These are phyloP conservation scores for Phialocephala subalpina DNA, from an alignment of 2,329 filamentous ascomycete genomes.

Conservation along the genomic window DNA sequence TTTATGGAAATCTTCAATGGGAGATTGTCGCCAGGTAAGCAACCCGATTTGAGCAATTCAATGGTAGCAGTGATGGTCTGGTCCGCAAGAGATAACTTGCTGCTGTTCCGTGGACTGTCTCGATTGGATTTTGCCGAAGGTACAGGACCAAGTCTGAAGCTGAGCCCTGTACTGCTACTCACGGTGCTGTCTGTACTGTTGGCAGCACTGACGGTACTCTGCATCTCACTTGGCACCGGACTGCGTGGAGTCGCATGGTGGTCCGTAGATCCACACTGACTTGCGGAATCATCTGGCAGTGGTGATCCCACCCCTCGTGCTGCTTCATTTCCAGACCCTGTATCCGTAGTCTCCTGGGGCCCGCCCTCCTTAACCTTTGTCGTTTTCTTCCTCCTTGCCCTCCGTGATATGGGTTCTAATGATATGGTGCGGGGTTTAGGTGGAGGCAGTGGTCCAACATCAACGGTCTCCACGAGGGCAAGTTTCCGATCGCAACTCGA, in stretches of 20 bases:
- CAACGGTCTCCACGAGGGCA: conserved; percentile 80
- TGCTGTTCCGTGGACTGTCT: conserved; percentile 58
- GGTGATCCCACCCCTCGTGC: conserved; percentile 33
- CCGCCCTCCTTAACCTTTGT: conserved; percentile 33
- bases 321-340: conserved; percentile 35
- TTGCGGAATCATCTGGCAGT: conserved; percentile 43
- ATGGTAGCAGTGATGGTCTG: conserved; percentile 88
- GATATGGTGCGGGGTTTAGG: conserved; percentile 86
- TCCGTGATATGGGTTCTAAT: conserved; percentile 83
- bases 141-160: conserved; percentile 49
- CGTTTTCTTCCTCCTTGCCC: conserved; percentile 58
- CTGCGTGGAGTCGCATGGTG: conserved; percentile 54
- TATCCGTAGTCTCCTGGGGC: conserved; percentile 35
- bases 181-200: conserved; percentile 72
- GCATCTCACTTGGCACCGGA: conserved; percentile 59
- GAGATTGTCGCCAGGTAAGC: conserved; percentile 83
- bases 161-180: conserved; percentile 52
- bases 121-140: conserved; percentile 48
- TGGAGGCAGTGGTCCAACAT: conserved; percentile 77
- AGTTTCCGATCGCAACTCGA: conserved; percentile 84
- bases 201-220: conserved; percentile 75
- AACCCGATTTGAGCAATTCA: conserved; percentile 83
- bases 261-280: conserved; percentile 44
- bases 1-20: conserved; percentile 83
- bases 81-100: conserved; percentile 63